phyloP scores from a whole-genome alignment of 116 monocot genomes.

The Phalaenopsis hybrid region DNA sequence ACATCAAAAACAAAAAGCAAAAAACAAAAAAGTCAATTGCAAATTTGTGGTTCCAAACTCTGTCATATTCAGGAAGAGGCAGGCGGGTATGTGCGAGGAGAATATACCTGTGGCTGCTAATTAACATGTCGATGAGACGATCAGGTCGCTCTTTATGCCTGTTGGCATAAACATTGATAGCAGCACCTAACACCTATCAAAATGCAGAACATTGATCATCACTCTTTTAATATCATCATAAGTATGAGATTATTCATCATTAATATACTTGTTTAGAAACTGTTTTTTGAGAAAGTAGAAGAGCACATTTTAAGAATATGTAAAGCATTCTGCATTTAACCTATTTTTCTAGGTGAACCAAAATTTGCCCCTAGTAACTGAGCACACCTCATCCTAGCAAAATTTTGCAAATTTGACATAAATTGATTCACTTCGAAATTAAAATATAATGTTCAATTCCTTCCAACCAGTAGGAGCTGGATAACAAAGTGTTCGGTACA shows the following conservation, averaged over 20 bases:
- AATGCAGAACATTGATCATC: slow-evolving; percentile 5
- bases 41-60: background rate
- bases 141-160: slow-evolving; percentile 96
- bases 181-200: slow-evolving; percentile 64
- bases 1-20: too few species aligned
- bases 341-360: background rate
- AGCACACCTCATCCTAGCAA: background rate
- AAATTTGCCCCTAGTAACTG: background rate
- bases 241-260: background rate
- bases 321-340: background rate
- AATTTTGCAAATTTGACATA: background rate
- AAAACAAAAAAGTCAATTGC: background rate
- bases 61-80: background rate
- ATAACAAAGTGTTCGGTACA: background rate
- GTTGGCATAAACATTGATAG: slow-evolving; percentile 82
- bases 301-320: background rate
- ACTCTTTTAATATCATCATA: background rate
- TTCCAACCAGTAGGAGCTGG: background rate
- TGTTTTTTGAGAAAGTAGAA: background rate
- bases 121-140: slow-evolving; percentile 86
- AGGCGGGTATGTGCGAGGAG: background rate
- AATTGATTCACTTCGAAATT: background rate
- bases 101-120: slow-evolving; percentile 82
- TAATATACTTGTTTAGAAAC: background rate
- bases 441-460: background rate